Evolutionary conservation across 2,329 filamentous ascomycete genomes (phyloP).

Genomic region (Stenocarpella maydis): DNA sequence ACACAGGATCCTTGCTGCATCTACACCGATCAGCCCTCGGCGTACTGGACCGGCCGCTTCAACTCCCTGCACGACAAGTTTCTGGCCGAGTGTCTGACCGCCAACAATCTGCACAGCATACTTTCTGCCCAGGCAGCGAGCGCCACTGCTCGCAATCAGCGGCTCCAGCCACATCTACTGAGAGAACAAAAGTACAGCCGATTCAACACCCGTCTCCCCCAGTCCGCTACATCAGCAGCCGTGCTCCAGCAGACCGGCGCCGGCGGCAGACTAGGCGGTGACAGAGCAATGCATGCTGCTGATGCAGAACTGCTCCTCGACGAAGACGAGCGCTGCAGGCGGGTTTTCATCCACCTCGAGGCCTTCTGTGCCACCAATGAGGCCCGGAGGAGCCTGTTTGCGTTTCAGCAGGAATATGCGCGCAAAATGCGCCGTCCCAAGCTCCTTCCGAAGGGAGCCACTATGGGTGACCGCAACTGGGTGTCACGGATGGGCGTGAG

Average conservation of each 20-base stretch:
- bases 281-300: neutral
- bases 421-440: slow-evolving; percentile 47
- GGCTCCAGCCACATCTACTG: slow-evolving; percentile 11
- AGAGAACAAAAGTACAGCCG: slow-evolving; percentile 35
- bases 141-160: slow-evolving; percentile 5
- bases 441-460: slow-evolving; percentile 51
- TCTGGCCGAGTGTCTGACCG: slow-evolving; percentile 49
- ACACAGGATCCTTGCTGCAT: slow-evolving; percentile 45
- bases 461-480: slow-evolving; percentile 40
- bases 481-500: slow-evolving; percentile 31
- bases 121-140: slow-evolving; percentile 34
- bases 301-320: slow-evolving; percentile 41
- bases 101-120: slow-evolving; percentile 38
- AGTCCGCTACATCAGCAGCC: slow-evolving; percentile 24
- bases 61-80: slow-evolving; percentile 63
- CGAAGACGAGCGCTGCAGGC: slow-evolving; percentile 53
- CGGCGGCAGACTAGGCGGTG: slow-evolving; percentile 31
- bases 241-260: slow-evolving; percentile 39
- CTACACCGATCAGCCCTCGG: slow-evolving; percentile 52
- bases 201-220: slow-evolving; percentile 35
- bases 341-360: slow-evolving; percentile 57
- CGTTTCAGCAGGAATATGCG: slow-evolving; percentile 61
- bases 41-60: slow-evolving; percentile 72
- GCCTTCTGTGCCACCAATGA: slow-evolving; percentile 56
- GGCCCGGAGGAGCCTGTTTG: slow-evolving; percentile 56